phyloP scores from a whole-genome alignment of 2,329 filamentous ascomycete genomes.

The Diplodia corticola region DNA sequence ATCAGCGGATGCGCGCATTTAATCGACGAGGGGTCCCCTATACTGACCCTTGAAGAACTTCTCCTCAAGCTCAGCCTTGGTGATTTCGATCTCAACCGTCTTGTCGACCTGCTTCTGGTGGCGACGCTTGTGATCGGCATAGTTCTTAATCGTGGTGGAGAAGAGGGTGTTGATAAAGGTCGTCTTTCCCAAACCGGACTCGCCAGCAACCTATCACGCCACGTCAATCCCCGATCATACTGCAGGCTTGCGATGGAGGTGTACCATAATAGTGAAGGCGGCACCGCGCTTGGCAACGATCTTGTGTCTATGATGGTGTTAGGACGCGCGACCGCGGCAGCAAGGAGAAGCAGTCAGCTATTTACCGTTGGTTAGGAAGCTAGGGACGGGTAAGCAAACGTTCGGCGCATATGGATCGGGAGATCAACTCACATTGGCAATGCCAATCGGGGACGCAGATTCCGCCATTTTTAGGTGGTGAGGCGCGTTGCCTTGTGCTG shows the following conservation, averaged over 20 bases:
- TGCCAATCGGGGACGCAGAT: slow-evolving; percentile 67
- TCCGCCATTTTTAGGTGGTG: slow-evolving; percentile 56
- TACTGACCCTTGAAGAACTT: slow-evolving; percentile 98
- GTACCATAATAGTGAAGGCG: slow-evolving; percentile 98
- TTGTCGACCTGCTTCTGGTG: slow-evolving; percentile 99
- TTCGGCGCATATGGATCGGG: background rate
- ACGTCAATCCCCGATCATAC: slow-evolving; percentile 27
- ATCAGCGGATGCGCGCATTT: slow-evolving; percentile 6
- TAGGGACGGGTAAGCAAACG: slow-evolving; percentile 44
- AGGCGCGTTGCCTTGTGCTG: slow-evolving; percentile 17
- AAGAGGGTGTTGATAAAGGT: slow-evolving; percentile 99
- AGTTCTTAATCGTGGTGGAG: slow-evolving; percentile 99
- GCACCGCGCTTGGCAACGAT: slow-evolving; percentile 83
- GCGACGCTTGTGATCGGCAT: slow-evolving; percentile 98
- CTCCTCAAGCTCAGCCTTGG: slow-evolving; percentile 98
- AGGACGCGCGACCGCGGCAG: slow-evolving; percentile 27
- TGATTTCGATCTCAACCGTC: slow-evolving; percentile 99
- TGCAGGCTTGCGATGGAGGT: slow-evolving; percentile 27
- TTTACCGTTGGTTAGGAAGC: slow-evolving; percentile 69
- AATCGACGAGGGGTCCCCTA: slow-evolving; percentile 3
- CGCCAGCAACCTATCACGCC: slow-evolving; percentile 79
- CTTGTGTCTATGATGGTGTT: slow-evolving; percentile 59
- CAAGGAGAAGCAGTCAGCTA: slow-evolving; percentile 25
- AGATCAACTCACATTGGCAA: slow-evolving; percentile 64
- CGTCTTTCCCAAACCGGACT: slow-evolving; percentile 97